Base-by-base conservation (phyloP, 805 yeast species). In the Starmerella tilneyi region DNA sequence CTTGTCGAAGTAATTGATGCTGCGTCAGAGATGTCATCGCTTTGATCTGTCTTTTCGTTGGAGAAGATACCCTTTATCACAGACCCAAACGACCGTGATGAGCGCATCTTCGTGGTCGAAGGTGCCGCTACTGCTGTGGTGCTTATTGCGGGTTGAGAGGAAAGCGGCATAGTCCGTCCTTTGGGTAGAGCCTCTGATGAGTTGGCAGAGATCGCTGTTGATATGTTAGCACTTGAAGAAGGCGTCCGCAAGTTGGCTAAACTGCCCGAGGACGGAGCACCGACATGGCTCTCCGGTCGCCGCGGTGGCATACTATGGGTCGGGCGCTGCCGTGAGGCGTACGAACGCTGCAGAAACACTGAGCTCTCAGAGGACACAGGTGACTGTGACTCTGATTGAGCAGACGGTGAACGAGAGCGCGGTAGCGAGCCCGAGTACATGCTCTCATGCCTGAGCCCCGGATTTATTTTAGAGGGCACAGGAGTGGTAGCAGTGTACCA, bases 1-100 rank as follows among this genome's bases (percentile, higher is more conserved):
- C 42, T 45, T n/a, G 50, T 43, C 5, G 63, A 59, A 45, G 42
- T 51, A 16, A 55, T 42, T 9, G 62, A 58, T 16, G 44, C 36
- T 2, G 56, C 43, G 34, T 59, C 62, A 16, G 33, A 35, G 17
- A 36, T 33, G 21, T 20, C 38, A 5, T 28, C 37, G 23, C 13
- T 16, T 33, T 5, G 37, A 12, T 17, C 31, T 6, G 16, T 15
- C 38, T n/a, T 23, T 5, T 23, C 38, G 22, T 37, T 28, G 2
- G 44, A 30, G 11, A 47, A 24, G 13, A 43, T 9, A n/a, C 24
- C 26, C 23, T 24, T 28, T 28, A 47, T 27, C 22, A 24, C 30
- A 8, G 36, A 23, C 5, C 50, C 42, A 17, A 47, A 43, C 6
- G 50, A 46, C 12, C 46, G 39, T 21, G 49, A 46, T 19, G 17